Evolutionary conservation across 345 rosid species (phyloP).

Genomic region (Citrus sp.): DNA sequence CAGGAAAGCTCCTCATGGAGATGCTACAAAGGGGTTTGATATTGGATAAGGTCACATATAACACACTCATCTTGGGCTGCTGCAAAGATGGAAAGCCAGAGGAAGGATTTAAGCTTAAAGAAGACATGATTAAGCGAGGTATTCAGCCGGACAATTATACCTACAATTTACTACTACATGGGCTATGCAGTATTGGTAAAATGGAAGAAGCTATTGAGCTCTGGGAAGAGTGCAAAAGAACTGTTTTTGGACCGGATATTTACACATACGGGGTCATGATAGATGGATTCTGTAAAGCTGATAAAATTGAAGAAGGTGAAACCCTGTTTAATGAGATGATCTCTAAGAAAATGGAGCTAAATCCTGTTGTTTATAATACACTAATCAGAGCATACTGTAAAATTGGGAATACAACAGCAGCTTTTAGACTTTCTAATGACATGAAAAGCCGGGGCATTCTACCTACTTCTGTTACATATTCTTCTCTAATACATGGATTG

Average conservation of each 20-base stretch:
- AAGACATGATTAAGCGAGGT: slow-evolving; percentile 60
- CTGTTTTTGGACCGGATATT: slow-evolving; percentile 48
- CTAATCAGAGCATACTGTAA: slow-evolving; percentile 55
- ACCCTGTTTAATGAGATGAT: slow-evolving; percentile 56
- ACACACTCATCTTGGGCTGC: slow-evolving; percentile 52
- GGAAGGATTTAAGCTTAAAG: slow-evolving; percentile 56
- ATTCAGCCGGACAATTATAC: slow-evolving; percentile 63
- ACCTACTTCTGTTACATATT: slow-evolving; percentile 53
- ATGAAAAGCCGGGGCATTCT: slow-evolving; percentile 55
- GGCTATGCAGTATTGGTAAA: slow-evolving; percentile 49
- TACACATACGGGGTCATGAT: slow-evolving; percentile 68
- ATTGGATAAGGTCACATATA: slow-evolving; percentile 57
- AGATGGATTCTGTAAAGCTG: slow-evolving; percentile 70
- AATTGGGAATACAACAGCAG: slow-evolving; percentile 47
- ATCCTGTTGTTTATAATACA: slow-evolving; percentile 54
- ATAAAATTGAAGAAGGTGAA: slow-evolving; percentile 58
- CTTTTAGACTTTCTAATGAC: slow-evolving; percentile 53
- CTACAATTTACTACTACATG: slow-evolving; percentile 53
- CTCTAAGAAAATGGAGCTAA: slow-evolving; percentile 38
- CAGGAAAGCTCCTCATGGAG: slow-evolving; percentile 47
- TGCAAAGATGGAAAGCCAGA: slow-evolving; percentile 50
- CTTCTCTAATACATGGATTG: slow-evolving; percentile 69
- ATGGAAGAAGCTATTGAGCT: slow-evolving; percentile 57
- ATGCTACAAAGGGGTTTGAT: slow-evolving; percentile 46
- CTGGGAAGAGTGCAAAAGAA: slow-evolving; percentile 53